A percentile compares a stretch with the other conserved stretches of the same genome.
These are phyloP conservation scores for Bimuria novae-zelandiae DNA, from an alignment of 2,329 filamentous ascomycete genomes.

Conservation along the genomic window DNA sequence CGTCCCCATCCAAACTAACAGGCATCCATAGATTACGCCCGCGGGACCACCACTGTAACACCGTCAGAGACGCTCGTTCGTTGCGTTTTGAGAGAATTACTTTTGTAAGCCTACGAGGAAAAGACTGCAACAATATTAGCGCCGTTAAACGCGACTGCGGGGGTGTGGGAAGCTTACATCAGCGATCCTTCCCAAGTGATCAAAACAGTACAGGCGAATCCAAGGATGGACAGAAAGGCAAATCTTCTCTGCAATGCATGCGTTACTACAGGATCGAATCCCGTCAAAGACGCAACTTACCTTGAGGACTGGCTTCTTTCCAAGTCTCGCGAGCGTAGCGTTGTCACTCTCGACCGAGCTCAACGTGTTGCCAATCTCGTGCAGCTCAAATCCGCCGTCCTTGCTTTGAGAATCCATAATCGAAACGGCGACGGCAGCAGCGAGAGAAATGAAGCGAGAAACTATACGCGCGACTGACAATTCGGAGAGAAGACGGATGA, in stretches of 20 bases:
- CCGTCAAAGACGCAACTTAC: conserved; percentile 7
- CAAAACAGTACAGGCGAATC: not conserved
- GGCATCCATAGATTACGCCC: conserved; percentile 38
- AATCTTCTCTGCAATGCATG: not conserved
- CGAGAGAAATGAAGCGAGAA: not conserved
- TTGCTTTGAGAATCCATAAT: conserved; percentile 12
- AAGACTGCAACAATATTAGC: conserved; percentile 20
- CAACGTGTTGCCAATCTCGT: conserved; percentile 6
- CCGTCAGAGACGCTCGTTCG: not conserved
- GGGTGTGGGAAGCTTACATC: not conserved
- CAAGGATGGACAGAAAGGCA: not conserved
- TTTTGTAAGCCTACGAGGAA: conserved; percentile 27
- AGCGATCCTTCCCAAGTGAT: conserved; percentile 3
- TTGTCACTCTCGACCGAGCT: conserved; percentile 21
- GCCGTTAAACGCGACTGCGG: no score
- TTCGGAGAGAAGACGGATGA: no score
- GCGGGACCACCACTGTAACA: conserved; percentile 33
- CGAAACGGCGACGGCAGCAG: not conserved
- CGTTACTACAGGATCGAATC: not conserved
- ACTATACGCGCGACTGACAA: no score
- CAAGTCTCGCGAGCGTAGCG: conserved; percentile 24
- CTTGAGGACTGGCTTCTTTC: conserved; percentile 32
- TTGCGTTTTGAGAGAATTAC: conserved; percentile 8
- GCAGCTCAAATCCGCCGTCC: conserved; percentile 19
- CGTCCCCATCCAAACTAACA: conserved; percentile 35